Evolutionary conservation across 73 alveolate genomes (phyloP), one percentile per base, ranked within the genome.

Genomic region (Paramecium octaurelia): DNA sequence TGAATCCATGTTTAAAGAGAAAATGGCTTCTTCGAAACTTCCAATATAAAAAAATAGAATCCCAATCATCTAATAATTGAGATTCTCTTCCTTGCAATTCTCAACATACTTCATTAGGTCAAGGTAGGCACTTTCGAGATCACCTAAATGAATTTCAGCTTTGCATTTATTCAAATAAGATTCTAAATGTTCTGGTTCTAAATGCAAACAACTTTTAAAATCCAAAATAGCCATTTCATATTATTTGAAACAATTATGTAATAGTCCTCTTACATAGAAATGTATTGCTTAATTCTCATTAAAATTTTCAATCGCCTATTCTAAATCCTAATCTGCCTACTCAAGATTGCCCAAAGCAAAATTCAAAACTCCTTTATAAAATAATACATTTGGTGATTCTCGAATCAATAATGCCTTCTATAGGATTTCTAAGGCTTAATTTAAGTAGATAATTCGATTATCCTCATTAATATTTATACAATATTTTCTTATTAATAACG

Each of bases 221-320:
- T 90, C 94, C 10, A 84, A 44, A 4, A 90, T 36, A 24, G 94
- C 94, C 38, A 84, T 36, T 14, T 54, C 60, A 90, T 35, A 90
- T 14, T 21, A 44, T 68, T 90, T 31, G 10, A 43, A 38, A 18
- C 48, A 80, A 60, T 68, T 44, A 35, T 83, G 92, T 14, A 50
- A 43, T 48, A 90, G 42, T n/a, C 94, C 94, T 35, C 94, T 34
- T 3, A 60, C 86, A 76, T 57, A 80, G 24, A 38, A 83, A 40
- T 84, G 93, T 75, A 84, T 29, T 12, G 94, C 57, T 44, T 71
- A 31, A 42, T 48, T 90, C 9, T 90, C 94, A 4, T 90, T 93
- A 8, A 88, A 75, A 40, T 90, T 90, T 20, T 90, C 94, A 29
- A 90, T 80, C 4, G 92, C 92, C 16, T 3, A 48, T 57, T 85